Evolutionary conservation across 805 yeast species (phyloP), one percentile per base, ranked within the genome.

Genomic region (Zygosaccharomyces gambellarensis): DNA sequence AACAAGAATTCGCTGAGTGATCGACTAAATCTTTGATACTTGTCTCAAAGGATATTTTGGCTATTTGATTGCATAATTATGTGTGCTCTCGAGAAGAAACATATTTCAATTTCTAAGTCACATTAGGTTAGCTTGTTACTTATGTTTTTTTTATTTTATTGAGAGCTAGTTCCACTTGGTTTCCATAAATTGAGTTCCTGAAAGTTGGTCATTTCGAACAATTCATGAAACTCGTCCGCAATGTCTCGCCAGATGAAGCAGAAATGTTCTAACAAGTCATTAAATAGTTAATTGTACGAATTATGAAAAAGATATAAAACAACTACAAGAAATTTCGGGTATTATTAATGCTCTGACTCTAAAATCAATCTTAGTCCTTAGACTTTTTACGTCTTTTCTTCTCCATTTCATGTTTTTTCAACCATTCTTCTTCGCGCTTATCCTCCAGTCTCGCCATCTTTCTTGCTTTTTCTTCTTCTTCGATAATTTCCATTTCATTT

Each of bases 401-500:
- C 53, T 73, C 76, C 51, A 65, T 65, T 12, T 74, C 74, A 48
- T 70, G 75, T 51, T 63, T 65, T 52, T 74, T 79, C 54, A 85
- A 81, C 61, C 81, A 74, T 47, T 72, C 79, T 60, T 79, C 80
- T 63, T 90, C 97, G 46, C 76, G 71, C 43, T 74, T 71, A 61
- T 92, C 99, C 63, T 94, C 99, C 36, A 75, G 54, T 56, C 79
- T 76, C 0, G 95, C 99, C 47, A 75, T 77, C 44, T 76, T 75
- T 32, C 81, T 73, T 10, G 96, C 84, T 30, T 78, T 61, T 52
- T 72, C 78, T 67, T 92, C 99, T 61, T 92, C 99, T 49, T 80
- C 87, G 38, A 89, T 70, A 22, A 94, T 81, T 54, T 92, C 97
- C 25, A 83, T 83, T 25, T 97, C 97, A 1, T 94, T 85, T 2